phyloP scores from a whole-genome alignment of 768 basidiomycete genomes.

The Suillus bovinus region DNA sequence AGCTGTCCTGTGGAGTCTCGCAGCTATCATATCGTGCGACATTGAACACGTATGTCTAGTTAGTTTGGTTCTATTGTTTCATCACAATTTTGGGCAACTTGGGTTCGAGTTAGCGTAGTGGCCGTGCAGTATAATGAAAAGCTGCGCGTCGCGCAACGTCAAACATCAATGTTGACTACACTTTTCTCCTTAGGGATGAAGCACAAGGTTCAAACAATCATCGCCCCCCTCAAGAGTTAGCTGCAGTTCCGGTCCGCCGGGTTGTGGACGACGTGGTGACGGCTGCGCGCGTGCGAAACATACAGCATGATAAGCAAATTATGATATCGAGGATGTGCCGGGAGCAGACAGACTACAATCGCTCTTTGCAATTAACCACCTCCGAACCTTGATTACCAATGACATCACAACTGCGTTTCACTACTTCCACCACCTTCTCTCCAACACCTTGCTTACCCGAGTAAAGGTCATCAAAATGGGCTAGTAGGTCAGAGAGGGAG shows the following conservation, averaged over 20 bases:
- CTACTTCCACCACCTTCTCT: slow-evolving; percentile 79
- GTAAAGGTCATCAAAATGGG: slow-evolving; percentile 21
- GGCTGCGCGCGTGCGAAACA: neutral
- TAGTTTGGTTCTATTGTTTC: slow-evolving; percentile 1
- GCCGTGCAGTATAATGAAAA: slow-evolving; percentile 21
- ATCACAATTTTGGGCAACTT: slow-evolving; percentile 20
- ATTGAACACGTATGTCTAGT: neutral
- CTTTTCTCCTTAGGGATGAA: slow-evolving; percentile 13
- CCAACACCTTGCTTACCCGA: slow-evolving; percentile 55
- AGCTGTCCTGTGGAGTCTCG: slow-evolving; percentile 3
- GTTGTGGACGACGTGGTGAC: neutral
- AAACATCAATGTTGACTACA: slow-evolving; percentile 26
- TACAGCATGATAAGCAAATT: slow-evolving; percentile 6
- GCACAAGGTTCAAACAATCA: slow-evolving; percentile 10
- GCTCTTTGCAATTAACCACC: slow-evolving; percentile 25
- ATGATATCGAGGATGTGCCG: slow-evolving; percentile 2
- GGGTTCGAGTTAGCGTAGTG: slow-evolving; percentile 12
- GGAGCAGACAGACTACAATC: slow-evolving; percentile 11
- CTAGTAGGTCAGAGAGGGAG: slow-evolving; percentile 23
- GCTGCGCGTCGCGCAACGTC: slow-evolving; percentile 26
- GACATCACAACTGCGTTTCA: slow-evolving; percentile 63
- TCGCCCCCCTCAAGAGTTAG: neutral
- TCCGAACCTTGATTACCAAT: slow-evolving; percentile 48
- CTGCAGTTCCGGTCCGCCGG: neutral
- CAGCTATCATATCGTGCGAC: slow-evolving; percentile 3